phyloP scores from a whole-genome alignment of 2,329 filamentous ascomycete genomes.

The Neonectria ditissima region DNA sequence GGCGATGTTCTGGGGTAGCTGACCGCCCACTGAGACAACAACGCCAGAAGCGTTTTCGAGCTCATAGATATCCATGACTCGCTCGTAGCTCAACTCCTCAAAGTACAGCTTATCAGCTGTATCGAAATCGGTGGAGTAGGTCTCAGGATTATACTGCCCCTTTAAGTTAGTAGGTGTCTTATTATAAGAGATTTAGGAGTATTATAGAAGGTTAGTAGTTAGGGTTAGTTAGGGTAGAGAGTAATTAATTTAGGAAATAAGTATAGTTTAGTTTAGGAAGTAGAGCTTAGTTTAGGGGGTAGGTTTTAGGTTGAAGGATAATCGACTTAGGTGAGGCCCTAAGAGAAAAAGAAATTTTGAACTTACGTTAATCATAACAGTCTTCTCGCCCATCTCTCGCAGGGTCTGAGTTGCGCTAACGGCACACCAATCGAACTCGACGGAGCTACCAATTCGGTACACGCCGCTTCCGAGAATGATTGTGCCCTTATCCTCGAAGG shows the following conservation, averaged over 20 bases:
- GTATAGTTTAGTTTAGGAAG: neutral
- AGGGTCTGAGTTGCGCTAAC: slow-evolving; percentile 89
- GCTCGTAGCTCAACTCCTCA: slow-evolving; percentile 95
- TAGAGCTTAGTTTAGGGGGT: neutral
- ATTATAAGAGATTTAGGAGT: neutral
- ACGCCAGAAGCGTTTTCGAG: slow-evolving; percentile 87
- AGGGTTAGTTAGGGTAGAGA: neutral
- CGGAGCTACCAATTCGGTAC: slow-evolving; percentile 96
- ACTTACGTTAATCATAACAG: slow-evolving; percentile 91
- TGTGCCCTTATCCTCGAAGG: slow-evolving; percentile 91
- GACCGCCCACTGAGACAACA: slow-evolving; percentile 94
- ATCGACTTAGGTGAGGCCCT: neutral
- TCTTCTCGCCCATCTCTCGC: slow-evolving; percentile 91
- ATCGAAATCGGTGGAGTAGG: slow-evolving; percentile 86
- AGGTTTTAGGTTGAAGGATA: neutral
- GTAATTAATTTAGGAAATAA: neutral
- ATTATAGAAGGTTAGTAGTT: neutral
- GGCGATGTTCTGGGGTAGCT: slow-evolving; percentile 97
- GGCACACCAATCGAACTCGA: slow-evolving; percentile 99
- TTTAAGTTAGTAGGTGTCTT: slow-evolving; percentile 17
- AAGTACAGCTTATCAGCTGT: slow-evolving; percentile 94
- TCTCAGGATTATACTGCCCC: slow-evolving; percentile 86
- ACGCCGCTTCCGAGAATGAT: slow-evolving; percentile 94
- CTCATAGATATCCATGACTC: slow-evolving; percentile 99
- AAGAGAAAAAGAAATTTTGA: slow-evolving; percentile 11